Evolutionary conservation across 2,329 filamentous ascomycete species (phyloP).

Genomic region (Fusarium setosum): DNA sequence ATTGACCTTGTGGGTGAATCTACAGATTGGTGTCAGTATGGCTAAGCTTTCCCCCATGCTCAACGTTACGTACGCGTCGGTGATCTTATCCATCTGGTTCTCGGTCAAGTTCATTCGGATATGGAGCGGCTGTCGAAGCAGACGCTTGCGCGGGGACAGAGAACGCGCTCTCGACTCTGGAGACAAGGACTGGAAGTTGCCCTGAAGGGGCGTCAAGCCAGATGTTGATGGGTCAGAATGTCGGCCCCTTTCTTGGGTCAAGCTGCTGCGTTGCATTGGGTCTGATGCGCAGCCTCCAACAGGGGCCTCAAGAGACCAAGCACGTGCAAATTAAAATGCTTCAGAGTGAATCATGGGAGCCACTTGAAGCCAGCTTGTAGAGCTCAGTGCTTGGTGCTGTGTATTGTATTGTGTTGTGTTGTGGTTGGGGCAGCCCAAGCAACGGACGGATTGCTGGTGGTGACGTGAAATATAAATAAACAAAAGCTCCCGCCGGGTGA

Average conservation of each 20-base stretch:
- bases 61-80: conserved; percentile 55
- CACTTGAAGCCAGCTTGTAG: not conserved
- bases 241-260: conserved; percentile 26
- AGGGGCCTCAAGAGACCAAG: not conserved
- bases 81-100: conserved; percentile 60
- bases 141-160: conserved; percentile 49
- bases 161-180: conserved; percentile 46
- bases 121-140: conserved; percentile 53
- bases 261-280: conserved; percentile 32
- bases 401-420: no score
- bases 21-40: conserved; percentile 31
- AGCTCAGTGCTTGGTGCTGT: not conserved
- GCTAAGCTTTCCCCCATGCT: not conserved
- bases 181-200: conserved; percentile 53
- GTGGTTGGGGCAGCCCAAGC: not conserved
- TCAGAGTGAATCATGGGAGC: not conserved
- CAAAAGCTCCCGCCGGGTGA: not conserved
- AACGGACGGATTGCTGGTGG: not conserved
- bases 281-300: conserved; percentile 12
- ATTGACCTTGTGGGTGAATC: conserved; percentile 49
- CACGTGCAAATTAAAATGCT: not conserved
- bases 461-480: not conserved
- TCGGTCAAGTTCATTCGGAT: conserved; percentile 62
- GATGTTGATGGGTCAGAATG: conserved; percentile 41
- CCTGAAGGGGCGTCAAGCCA: conserved; percentile 46